A percentile compares a stretch with the other conserved stretches of the same genome.
Conservation (phyloP, 2,329 filamentous ascomycete genomes). For the Trichoderma sp. region DNA sequence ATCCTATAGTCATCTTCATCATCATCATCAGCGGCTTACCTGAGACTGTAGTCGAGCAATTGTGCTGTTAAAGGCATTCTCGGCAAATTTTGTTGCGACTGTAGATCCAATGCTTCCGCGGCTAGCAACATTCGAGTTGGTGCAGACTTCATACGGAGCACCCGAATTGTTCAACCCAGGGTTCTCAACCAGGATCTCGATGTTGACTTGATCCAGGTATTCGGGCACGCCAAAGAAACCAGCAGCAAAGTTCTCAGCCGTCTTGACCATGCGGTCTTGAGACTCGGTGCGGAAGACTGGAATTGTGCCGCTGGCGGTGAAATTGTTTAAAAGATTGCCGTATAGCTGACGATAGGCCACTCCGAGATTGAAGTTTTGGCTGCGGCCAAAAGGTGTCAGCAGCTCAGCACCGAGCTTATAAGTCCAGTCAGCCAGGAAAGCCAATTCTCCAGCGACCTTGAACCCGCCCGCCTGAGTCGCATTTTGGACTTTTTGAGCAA, state of each 20-base stretch:
- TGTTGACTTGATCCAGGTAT: background rate
- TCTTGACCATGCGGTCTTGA: constrained; percentile 9
- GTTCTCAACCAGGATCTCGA: background rate
- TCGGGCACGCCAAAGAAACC: background rate
- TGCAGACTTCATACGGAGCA: background rate
- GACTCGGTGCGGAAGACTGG: constrained; percentile 11
- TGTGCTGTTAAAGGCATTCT: background rate
- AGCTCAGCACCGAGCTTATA: constrained; percentile 12
- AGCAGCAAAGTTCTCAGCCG: background rate
- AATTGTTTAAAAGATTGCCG: constrained; percentile 2
- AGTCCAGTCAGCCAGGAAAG: background rate
- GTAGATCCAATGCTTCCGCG: constrained; percentile 4
- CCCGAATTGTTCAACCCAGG: background rate
- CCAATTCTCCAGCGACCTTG: background rate
- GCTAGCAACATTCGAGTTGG: background rate
- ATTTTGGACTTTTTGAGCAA: constrained; percentile 11
- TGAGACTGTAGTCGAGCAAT: background rate
- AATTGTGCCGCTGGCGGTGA: background rate
- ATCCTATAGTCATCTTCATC: background rate
- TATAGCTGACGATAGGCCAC: constrained; percentile 7
- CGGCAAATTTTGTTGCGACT: background rate
- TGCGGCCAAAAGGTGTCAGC: constrained; percentile 14
- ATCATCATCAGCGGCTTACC: background rate
- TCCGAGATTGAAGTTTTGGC: constrained; percentile 18
- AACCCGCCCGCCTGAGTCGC: background rate